Base-by-base conservation (phyloP, 768 basidiomycete genomes). In the Pholiota conissans region DNA sequence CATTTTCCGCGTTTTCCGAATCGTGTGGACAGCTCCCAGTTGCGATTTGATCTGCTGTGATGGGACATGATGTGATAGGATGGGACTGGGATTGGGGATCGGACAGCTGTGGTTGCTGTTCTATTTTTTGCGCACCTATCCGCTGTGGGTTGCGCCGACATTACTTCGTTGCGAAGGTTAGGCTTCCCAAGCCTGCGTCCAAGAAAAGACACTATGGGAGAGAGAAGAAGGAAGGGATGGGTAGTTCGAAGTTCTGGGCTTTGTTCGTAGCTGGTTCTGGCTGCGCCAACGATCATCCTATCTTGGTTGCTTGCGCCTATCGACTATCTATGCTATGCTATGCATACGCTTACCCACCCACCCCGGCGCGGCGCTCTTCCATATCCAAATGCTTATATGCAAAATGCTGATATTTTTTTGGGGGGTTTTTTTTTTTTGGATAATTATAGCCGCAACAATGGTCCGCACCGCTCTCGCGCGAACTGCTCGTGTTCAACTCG, bases 401-500 rank as follows among this genome's bases (percentile, higher is more conserved):
- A n/a, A n/a, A n/a, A n/a, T n/a, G n/a, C n/a, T n/a, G n/a, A n/a
- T n/a, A n/a, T n/a, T n/a, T n/a, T n/a, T n/a, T n/a, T n/a, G n/a
- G n/a, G n/a, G n/a, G n/a, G n/a, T n/a, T 40, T 7, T 40, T 24
- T 30, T 14, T n/a, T 45, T 20, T 29, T 45, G 35, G 28, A 28
- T 30, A 29, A 30, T 47, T 37, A 16, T 65, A 97, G 94, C 59
- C 92, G 32, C 90, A 89, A 71, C 85, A 91, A 62, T 99, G 97
- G 97, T 90, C 89, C 37, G 97, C 96, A 26, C 97, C 97, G 39
- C 78, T 99, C 49, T 98, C 96, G 64, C 90, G 97, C 59, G 96
- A 98, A 72, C 78, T 99, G 58, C 80, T 99, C 49, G 95, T 97
- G 59, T 99, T 98, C 84, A 99, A 99, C 79, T 94, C 95, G 48